These are phyloP conservation scores for Claviceps fusiformis DNA, from an alignment of 2,329 filamentous ascomycete species.

Conservation along the genomic window DNA sequence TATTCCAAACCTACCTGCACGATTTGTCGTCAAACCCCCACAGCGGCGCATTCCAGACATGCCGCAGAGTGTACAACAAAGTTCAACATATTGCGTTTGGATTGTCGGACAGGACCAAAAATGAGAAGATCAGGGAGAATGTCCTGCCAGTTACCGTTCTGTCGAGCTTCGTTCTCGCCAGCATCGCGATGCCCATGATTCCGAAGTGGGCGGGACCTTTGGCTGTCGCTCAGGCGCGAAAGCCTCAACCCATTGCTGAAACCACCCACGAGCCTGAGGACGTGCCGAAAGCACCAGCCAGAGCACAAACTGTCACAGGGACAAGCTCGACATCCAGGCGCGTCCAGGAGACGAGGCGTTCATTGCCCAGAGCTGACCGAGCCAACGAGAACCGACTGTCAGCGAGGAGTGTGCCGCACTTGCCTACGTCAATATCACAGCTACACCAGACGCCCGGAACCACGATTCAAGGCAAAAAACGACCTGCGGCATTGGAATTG, in stretches of 20 bases:
- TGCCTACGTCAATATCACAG: slow-evolving; percentile 11
- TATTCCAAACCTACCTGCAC: slow-evolving; percentile 78
- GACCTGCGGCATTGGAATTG: slow-evolving; percentile 37
- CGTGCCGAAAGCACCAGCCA: slow-evolving; percentile 33
- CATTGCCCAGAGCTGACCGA: slow-evolving; percentile 22
- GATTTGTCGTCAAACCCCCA: slow-evolving; percentile 65
- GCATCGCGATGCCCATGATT: slow-evolving; percentile 59
- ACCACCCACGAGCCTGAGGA: slow-evolving; percentile 22
- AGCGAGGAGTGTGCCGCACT: slow-evolving; percentile 12
- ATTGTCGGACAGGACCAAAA: slow-evolving; percentile 50
- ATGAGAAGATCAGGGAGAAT: slow-evolving; percentile 72
- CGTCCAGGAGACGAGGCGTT: slow-evolving; percentile 30
- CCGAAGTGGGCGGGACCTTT: slow-evolving; percentile 69
- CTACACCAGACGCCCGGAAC: slow-evolving; percentile 17
- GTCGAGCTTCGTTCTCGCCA: slow-evolving; percentile 66
- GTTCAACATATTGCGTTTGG: slow-evolving; percentile 82
- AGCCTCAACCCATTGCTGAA: slow-evolving; percentile 40
- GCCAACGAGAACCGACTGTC: slow-evolving; percentile 16
- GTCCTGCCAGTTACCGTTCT: slow-evolving; percentile 67
- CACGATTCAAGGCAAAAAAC: slow-evolving; percentile 22
- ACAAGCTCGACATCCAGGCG: slow-evolving; percentile 37
- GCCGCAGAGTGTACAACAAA: slow-evolving; percentile 73
- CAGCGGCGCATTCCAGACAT: slow-evolving; percentile 67
- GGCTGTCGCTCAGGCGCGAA: slow-evolving; percentile 68
- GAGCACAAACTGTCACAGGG: slow-evolving; percentile 54